Percentiles rank a stretch among this genome's conserved stretches.
Conservation (phyloP, 192 early-diverging fungal species). For the Obelidium mucronatum region DNA sequence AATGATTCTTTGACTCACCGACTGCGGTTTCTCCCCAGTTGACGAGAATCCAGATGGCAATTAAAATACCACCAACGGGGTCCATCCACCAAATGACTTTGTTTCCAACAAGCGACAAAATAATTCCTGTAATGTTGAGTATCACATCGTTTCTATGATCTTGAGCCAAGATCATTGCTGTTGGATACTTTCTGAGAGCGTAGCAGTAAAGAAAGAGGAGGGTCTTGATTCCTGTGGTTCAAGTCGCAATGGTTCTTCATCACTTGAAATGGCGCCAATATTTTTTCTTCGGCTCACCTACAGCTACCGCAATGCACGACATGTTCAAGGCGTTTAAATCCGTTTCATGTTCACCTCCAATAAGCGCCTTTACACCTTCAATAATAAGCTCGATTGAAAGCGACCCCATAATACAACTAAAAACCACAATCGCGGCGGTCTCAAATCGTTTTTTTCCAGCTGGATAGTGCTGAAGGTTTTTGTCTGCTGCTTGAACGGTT, state of each 20-base stretch:
- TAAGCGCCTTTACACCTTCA: constrained; percentile 1
- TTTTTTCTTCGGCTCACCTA: constrained; percentile 33
- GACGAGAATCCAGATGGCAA: constrained; percentile 69
- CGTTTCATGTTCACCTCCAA: not conserved
- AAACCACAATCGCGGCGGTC: constrained; percentile 78
- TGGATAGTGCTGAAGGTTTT: constrained; percentile 64
- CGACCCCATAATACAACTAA: constrained; percentile 72
- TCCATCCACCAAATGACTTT: constrained; percentile 72
- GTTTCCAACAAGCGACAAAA: constrained; percentile 63
- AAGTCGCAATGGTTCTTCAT: not conserved
- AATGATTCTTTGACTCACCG: constrained; percentile 48
- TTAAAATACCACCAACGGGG: constrained; percentile 72
- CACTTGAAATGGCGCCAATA: not conserved
- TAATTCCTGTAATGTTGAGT: constrained; percentile 67
- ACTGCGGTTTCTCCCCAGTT: constrained; percentile 69
- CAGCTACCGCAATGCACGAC: constrained; percentile 55
- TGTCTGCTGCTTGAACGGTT: constrained; percentile 8
- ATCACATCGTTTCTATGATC: constrained; percentile 78
- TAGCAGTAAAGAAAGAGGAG: constrained; percentile 70
- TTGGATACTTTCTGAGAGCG: constrained; percentile 66
- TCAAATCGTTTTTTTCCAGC: constrained; percentile 76
- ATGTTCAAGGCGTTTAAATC: constrained; percentile 41
- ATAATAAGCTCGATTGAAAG: constrained; percentile 70
- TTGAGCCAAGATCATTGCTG: constrained; percentile 71
- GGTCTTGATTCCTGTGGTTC: constrained; percentile 55